Conservation (phyloP, 2,329 filamentous ascomycete species). For the Boeremia exigua region DNA sequence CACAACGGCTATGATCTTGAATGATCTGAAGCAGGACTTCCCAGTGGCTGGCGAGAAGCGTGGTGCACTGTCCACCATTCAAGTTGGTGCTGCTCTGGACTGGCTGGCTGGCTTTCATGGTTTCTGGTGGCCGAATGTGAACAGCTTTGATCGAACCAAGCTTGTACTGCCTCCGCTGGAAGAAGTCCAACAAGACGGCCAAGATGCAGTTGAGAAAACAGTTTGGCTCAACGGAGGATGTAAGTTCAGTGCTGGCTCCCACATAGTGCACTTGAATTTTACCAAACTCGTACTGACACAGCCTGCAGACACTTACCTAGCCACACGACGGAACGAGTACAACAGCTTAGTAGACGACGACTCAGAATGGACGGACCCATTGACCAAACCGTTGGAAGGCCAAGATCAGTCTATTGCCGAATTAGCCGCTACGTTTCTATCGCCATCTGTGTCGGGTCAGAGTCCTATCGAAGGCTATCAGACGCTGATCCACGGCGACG, state of each 20-base stretch:
- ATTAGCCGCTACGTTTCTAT: conserved; percentile 59
- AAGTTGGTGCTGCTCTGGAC: conserved; percentile 62
- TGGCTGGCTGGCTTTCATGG: conserved; percentile 70
- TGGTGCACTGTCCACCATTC: conserved; percentile 52
- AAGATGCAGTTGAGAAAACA: conserved; percentile 18
- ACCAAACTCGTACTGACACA: background rate
- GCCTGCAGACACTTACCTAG: conserved; percentile 64
- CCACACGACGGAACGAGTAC: conserved; percentile 66
- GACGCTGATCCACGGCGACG: conserved; percentile 71
- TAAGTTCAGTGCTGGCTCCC: background rate
- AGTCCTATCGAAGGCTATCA: conserved; percentile 52
- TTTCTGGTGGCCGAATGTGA: conserved; percentile 54
- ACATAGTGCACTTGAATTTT: too few species aligned
- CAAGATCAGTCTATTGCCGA: conserved; percentile 56
- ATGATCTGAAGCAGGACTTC: conserved; percentile 61
- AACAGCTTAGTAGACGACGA: conserved; percentile 49
- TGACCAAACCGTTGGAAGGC: conserved; percentile 51
- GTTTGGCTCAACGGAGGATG: conserved; percentile 71
- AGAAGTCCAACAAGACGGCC: conserved; percentile 51
- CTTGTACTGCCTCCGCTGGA: conserved; percentile 63
- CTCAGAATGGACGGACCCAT: conserved; percentile 62
- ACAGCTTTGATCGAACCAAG: conserved; percentile 35
- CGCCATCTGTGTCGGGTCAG: conserved; percentile 41
- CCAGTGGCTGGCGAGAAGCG: conserved; percentile 65
- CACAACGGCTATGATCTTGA: conserved; percentile 63